Base-by-base conservation (phyloP, 2,329 filamentous ascomycete species). In the Aspergillus caelatus region DNA sequence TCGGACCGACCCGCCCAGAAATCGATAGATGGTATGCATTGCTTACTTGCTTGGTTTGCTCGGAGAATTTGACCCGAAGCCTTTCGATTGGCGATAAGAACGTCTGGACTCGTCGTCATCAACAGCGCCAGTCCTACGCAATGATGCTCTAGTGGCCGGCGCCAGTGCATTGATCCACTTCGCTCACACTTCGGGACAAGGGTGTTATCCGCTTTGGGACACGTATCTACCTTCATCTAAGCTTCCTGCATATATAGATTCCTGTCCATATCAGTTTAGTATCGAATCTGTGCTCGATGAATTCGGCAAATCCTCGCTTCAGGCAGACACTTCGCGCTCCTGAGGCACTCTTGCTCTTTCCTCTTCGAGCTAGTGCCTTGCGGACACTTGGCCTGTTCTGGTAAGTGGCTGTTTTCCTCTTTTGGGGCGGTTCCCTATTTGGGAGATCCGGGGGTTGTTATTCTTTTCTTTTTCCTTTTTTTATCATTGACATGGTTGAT, bases 381-480 rank as follows among this genome's bases (percentile, higher is more conserved):
- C 73, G 72, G 70, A 70, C 62, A 63, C 63, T 53, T 60, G 60
- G 65, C 72, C 55, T 67, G 57, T 64, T 69, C 39, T 54, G 62
- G 68, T 64, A 67, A 65, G 68, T 65, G 30, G 60, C 57, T 46
- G 60, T 56, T 62, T 74, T 55, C 30, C 52, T 69, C 68, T 72
- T 63, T 71, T 71, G 69, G 63, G 71, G 69, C 58, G 67, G 71
- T 70, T 66, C 63, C 63, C 70, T 70, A 53, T 68, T 72, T 70
- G 67, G 66, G 66, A 56, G 60, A 65, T 70, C 58, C 26, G 48
- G 48, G 26, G 26, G 23, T 52, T 52, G 21, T 21, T 48, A 11
- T 30, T 34, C n/a, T 56, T 61, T 71, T 72, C 72, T 72, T 30
- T 48, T 58, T 43, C 45, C 30, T 39, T 34, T 59, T 26, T 9